phyloP scores from a whole-genome alignment of 2,329 filamentous ascomycete genomes.

The Ophiosphaerella korrae region DNA sequence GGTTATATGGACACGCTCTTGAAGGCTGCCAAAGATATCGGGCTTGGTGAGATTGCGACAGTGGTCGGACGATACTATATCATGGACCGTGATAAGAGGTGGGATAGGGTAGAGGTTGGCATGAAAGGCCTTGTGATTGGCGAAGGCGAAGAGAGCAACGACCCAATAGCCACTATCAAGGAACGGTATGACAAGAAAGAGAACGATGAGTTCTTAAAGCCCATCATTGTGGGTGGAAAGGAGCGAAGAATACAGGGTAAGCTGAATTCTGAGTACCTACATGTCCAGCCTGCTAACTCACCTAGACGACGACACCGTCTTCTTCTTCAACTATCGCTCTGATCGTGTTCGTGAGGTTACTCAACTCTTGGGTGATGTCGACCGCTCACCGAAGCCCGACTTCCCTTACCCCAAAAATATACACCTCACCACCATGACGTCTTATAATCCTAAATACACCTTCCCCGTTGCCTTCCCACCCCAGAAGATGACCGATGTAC shows the following conservation, averaged over 20 bases:
- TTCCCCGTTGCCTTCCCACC: constrained; percentile 93
- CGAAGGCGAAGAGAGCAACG: constrained; percentile 82
- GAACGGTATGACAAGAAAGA: constrained; percentile 86
- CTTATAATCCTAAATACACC: constrained; percentile 94
- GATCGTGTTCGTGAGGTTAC: constrained; percentile 96
- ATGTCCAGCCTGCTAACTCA: constrained; percentile 34
- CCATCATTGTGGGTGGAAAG: constrained; percentile 90
- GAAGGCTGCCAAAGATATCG: constrained; percentile 80
- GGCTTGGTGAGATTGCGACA: constrained; percentile 84
- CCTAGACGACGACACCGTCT: constrained; percentile 86
- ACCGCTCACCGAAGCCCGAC: constrained; percentile 87
- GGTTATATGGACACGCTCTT: constrained; percentile 88
- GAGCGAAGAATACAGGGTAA: constrained; percentile 83
- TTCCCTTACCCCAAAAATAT: constrained; percentile 93
- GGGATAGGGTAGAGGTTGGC: constrained; percentile 90
- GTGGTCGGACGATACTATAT: constrained; percentile 96
- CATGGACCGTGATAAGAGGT: constrained; percentile 99
- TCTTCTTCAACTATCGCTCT: constrained; percentile 99
- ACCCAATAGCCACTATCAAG: constrained; percentile 85
- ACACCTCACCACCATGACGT: constrained; percentile 92
- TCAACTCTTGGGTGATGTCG: constrained; percentile 88
- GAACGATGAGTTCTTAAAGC: constrained; percentile 97
- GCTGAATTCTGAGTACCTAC: constrained; percentile 27
- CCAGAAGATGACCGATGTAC: constrained; percentile 96
- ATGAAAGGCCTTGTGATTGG: constrained; percentile 85